Conservation (phyloP, 805 yeast genomes). For the Yamadazyma endophytica region DNA sequence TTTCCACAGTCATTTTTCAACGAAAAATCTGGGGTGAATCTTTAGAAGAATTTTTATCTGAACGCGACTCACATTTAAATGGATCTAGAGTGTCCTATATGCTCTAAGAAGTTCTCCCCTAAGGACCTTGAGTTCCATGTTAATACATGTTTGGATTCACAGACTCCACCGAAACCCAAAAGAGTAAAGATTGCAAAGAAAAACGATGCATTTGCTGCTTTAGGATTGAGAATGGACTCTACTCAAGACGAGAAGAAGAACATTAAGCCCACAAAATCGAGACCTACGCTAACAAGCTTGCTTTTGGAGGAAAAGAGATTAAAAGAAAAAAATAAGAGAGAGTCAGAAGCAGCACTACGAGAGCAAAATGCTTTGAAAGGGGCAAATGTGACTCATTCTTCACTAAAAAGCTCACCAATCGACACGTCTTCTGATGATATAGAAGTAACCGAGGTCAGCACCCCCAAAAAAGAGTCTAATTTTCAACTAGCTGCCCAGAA, state of each 20-base stretch:
- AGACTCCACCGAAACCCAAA: conserved; percentile 2
- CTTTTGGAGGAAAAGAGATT: conserved; percentile 31
- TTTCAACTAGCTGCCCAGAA: conserved; percentile 6
- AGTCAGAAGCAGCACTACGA: conserved; percentile 4
- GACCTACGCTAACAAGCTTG: conserved; percentile 30
- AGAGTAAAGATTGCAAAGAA: conserved; percentile 8
- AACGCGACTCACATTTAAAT: background rate
- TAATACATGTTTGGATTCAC: conserved; percentile 34
- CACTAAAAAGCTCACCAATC: background rate
- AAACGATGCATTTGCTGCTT: conserved; percentile 26
- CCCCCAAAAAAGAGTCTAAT: too few species aligned
- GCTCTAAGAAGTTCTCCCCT: conserved; percentile 20
- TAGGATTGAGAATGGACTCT: conserved; percentile 31
- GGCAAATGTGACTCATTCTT: too few species aligned
- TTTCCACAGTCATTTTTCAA: conserved; percentile 19
- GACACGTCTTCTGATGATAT: too few species aligned
- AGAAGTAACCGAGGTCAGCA: conserved; percentile 5
- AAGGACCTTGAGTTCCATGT: conserved; percentile 35
- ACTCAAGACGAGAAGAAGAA: conserved; percentile 14
- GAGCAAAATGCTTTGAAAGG: too few species aligned
- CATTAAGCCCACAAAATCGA: conserved; percentile 15
- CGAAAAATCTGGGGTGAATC: background rate
- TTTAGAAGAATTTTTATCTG: background rate
- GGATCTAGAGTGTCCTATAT: conserved; percentile 29
- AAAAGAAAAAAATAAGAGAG: conserved; percentile 12